Conservation (phyloP, 1,284 basidiomycete species). For the Hortiboletus rubellus region DNA sequence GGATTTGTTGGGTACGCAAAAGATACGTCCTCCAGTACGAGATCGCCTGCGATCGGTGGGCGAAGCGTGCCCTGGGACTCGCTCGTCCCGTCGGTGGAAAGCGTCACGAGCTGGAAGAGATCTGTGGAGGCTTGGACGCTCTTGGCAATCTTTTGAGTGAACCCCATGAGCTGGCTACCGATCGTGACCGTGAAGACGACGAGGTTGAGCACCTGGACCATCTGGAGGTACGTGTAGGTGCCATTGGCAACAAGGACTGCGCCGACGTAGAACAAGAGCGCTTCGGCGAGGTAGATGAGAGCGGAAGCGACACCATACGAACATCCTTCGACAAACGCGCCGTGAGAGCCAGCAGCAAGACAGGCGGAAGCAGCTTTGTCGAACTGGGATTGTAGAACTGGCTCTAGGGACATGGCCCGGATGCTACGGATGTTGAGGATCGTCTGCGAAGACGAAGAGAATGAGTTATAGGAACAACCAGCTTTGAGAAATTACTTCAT, state of each 20-base stretch:
- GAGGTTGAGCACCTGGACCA: slow-evolving; percentile 89
- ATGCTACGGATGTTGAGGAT: slow-evolving; percentile 87
- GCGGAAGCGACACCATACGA: slow-evolving; percentile 80
- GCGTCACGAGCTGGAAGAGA: slow-evolving; percentile 66
- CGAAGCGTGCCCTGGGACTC: slow-evolving; percentile 69
- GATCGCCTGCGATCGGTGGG: slow-evolving; percentile 67
- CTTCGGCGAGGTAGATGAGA: slow-evolving; percentile 86
- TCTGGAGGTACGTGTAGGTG: slow-evolving; percentile 82
- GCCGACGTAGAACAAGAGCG: slow-evolving; percentile 88
- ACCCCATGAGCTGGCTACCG: slow-evolving; percentile 84
- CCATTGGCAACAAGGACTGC: slow-evolving; percentile 79
- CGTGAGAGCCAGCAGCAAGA: slow-evolving; percentile 66
- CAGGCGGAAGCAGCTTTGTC: slow-evolving; percentile 61
- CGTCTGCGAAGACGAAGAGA: slow-evolving; percentile 44
- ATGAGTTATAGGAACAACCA: slow-evolving; percentile 2
- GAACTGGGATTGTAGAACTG: slow-evolving; percentile 72
- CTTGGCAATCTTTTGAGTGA: slow-evolving; percentile 81
- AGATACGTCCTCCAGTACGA: slow-evolving; percentile 69
- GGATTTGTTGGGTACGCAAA: slow-evolving; percentile 87
- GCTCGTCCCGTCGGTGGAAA: slow-evolving; percentile 55
- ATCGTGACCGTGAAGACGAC: slow-evolving; percentile 94
- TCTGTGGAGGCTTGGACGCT: slow-evolving; percentile 79
- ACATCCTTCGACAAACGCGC: slow-evolving; percentile 83
- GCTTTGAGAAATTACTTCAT: background rate
- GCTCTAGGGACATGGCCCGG: slow-evolving; percentile 86